Percentiles rank a stretch among this genome's conserved stretches.
phyloP scores from a whole-genome alignment of 805 yeast genomes.

The Saturnispora sekii region DNA sequence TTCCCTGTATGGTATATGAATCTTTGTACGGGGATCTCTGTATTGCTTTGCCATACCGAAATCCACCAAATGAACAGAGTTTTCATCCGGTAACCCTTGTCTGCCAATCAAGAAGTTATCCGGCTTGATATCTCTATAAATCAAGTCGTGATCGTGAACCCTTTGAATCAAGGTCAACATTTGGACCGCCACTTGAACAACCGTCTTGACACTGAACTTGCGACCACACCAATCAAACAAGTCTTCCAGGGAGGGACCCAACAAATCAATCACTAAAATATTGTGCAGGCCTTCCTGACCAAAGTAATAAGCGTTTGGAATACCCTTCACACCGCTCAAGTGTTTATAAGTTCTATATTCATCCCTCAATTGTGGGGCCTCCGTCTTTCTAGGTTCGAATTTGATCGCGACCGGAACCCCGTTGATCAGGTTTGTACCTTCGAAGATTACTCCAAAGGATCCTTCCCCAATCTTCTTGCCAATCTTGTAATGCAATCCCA shows the following conservation, averaged over 20 bases:
- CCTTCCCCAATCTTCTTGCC: slow-evolving; percentile 99
- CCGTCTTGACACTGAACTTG: slow-evolving; percentile 77
- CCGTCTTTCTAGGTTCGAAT: slow-evolving; percentile 93
- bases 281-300: slow-evolving; percentile 98
- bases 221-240: slow-evolving; percentile 98
- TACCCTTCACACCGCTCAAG: slow-evolving; percentile 70
- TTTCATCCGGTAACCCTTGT: slow-evolving; percentile 75
- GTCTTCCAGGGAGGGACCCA: slow-evolving; percentile 95
- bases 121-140: slow-evolving; percentile 95
- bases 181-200: slow-evolving; percentile 87
- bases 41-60: slow-evolving; percentile 99
- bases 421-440: slow-evolving; percentile 86
- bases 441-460: slow-evolving; percentile 94
- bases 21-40: slow-evolving; percentile 91
- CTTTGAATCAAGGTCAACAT: slow-evolving; percentile 83
- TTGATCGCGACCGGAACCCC: slow-evolving; percentile 93
- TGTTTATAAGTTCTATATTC: slow-evolving; percentile 94
- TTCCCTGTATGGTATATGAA: slow-evolving; percentile 94
- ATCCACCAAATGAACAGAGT: slow-evolving; percentile 81
- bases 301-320: slow-evolving; percentile 94
- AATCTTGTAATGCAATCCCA: slow-evolving; percentile 92
- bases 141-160: slow-evolving; percentile 82
- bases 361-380: slow-evolving; percentile 94
- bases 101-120: slow-evolving; percentile 93
- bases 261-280: slow-evolving; percentile 83